Base-by-base conservation (phyloP, 805 yeast species). In the Saccharomycopsis guyanensis region DNA sequence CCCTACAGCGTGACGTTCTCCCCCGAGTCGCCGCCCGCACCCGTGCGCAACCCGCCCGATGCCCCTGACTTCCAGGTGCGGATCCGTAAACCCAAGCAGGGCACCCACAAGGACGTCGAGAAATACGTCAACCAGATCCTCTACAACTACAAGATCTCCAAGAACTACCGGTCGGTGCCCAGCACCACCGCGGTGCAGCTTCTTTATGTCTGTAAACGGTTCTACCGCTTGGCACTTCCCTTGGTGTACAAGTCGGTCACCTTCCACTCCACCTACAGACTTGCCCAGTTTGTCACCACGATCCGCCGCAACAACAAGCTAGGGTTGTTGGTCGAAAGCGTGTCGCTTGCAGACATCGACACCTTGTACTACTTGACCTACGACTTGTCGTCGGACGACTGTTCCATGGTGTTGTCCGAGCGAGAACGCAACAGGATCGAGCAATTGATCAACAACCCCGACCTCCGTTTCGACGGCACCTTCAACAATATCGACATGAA, bases 201-300 rank as follows among this genome's bases (percentile, higher is more conserved):
- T 47, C 60, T 85, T 12, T 74, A 72, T 46, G 78, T 80, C 5
- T 69, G 71, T 58, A 73, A 66, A 47, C 56, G 63, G 31, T 71
- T 82, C 53, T 72, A 79, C 58, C 59, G 57, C 29, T 63, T 76
- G 4, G 72, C 81, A 2, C 75, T 77, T 53, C 71, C 71, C 3
- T 66, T 70, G 20, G 61, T 86, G 8, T 87, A 85, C 59, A 57
- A 65, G 12, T 51, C 62, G 5, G 78, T 89, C 3, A 50, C 56
- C 12, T 73, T 87, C 53, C 73, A 77, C 0, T 79, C 94, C 2
- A 80, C 89, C 4, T 87, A 83, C 58, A 66, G 95, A 36, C 74
- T 85, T 38, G 93, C 86, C 0, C 95, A 87, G 61, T 80, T 87
- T 56, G 77, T 87, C 3, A 71, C 88, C 1, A 71, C 79, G 3